phyloP scores from a whole-genome alignment of 2,329 filamentous ascomycete species.

The Aspergillus floridensis region DNA sequence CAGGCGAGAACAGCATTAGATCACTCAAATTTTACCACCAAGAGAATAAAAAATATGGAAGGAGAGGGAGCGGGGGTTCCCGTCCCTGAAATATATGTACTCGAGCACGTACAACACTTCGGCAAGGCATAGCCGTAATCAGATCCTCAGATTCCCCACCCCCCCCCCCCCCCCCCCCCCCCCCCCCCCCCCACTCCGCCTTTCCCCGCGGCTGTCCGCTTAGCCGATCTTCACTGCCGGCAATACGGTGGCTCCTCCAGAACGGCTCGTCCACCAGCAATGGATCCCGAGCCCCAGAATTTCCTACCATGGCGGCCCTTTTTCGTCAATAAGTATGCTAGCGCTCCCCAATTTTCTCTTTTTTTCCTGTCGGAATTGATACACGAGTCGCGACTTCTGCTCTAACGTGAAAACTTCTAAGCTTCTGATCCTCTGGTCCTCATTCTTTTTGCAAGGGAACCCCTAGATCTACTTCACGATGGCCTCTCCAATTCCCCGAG shows the following conservation, averaged over 20 bases:
- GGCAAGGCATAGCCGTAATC: constrained; percentile 6
- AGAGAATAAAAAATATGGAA: no score
- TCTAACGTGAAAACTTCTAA: neutral
- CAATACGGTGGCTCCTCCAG: constrained; percentile 20
- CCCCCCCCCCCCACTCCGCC: constrained; percentile 15
- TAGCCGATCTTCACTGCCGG: constrained; percentile 40
- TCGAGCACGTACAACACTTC: neutral
- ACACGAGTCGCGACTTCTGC: neutral
- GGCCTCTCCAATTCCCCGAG: constrained; percentile 55
- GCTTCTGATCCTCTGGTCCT: neutral
- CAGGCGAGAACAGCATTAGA: no score
- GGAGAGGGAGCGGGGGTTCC: no score
- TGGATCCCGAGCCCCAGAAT: constrained; percentile 32
- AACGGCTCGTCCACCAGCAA: constrained; percentile 19
- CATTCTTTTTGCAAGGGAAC: neutral
- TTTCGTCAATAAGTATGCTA: constrained; percentile 27
- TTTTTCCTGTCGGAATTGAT: neutral
- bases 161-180: no score
- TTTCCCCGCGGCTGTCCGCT: constrained; percentile 31
- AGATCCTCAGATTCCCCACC: constrained; percentile 26
- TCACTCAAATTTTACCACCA: no score
- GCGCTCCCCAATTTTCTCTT: neutral
- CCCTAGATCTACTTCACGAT: constrained; percentile 32
- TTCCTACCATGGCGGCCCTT: constrained; percentile 38
- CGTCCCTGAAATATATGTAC: no score